Conservation (phyloP, 768 basidiomycete species). For the Dentipellis fragilis region DNA sequence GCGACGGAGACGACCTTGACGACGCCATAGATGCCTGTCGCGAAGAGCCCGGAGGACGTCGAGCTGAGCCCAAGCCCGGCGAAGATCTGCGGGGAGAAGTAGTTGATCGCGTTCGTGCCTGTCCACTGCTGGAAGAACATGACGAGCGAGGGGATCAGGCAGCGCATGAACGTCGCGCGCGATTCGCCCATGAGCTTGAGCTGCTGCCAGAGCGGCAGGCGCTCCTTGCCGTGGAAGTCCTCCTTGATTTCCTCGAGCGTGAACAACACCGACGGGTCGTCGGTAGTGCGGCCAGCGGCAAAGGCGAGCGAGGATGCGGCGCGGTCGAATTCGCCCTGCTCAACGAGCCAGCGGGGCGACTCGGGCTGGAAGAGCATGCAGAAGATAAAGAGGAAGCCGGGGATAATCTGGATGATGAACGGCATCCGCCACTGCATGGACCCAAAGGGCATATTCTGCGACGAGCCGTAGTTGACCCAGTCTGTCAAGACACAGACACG, state of each 20-base stretch:
- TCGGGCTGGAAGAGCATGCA: slow-evolving; percentile 41
- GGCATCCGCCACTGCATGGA: slow-evolving; percentile 45
- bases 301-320: slow-evolving; percentile 32
- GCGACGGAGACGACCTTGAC: slow-evolving; percentile 33
- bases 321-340: slow-evolving; percentile 30
- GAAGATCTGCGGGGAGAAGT: slow-evolving; percentile 44
- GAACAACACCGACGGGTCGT: slow-evolving; percentile 25
- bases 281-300: slow-evolving; percentile 19
- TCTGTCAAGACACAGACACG: not conserved
- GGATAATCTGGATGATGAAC: slow-evolving; percentile 41
- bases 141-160: slow-evolving; percentile 34
- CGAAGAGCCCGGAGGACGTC: slow-evolving; percentile 33
- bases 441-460: slow-evolving; percentile 24
- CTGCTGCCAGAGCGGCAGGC: slow-evolving; percentile 25
- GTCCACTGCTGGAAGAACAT: slow-evolving; percentile 44
- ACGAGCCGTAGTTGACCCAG: not conserved
- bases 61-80: slow-evolving; percentile 35
- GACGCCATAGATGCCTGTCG: slow-evolving; percentile 34
- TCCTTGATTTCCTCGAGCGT: slow-evolving; percentile 37
- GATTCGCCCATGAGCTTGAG: slow-evolving; percentile 35
- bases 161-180: slow-evolving; percentile 30
- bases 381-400: slow-evolving; percentile 35
- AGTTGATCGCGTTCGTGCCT: slow-evolving; percentile 46
- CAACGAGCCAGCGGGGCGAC: slow-evolving; percentile 48
- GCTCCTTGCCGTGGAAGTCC: slow-evolving; percentile 35